phyloP scores from a whole-genome alignment of 176 grass and related monocot species.

The bread wheat (Triticum aestivum) region IWGSC_CS_RefSeq_v2.1 NC_057796.1:437842345-437842844 shows the following conservation, averaged over 20 bases:
- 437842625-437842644: conserved; percentile 39
- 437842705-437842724: background rate
- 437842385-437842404: conserved; percentile 44
- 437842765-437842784: too few relatives aligned
- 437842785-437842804: too few relatives aligned
- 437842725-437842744: background rate
- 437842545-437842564: conserved; percentile 54
- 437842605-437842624: conserved; percentile 46
- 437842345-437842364: conserved; percentile 39
- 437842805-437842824: too few relatives aligned
- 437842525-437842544: conserved; percentile 52
- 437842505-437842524: conserved; percentile 31
- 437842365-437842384: conserved; percentile 59
- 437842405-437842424: conserved; percentile 27
- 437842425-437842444: background rate
- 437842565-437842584: conserved; percentile 2
- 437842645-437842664: too few relatives aligned
- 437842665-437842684: background rate
- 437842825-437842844: background rate
- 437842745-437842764: too few relatives aligned
- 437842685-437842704: background rate
- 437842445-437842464: conserved; percentile 43
- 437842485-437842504: conserved; percentile 37
- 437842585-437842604: conserved; percentile 51
- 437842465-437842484: conserved; percentile 30